These are phyloP conservation scores for Rosa hybrid DNA, from an alignment of 331 rosid species.

Conservation along the genomic window DNA sequence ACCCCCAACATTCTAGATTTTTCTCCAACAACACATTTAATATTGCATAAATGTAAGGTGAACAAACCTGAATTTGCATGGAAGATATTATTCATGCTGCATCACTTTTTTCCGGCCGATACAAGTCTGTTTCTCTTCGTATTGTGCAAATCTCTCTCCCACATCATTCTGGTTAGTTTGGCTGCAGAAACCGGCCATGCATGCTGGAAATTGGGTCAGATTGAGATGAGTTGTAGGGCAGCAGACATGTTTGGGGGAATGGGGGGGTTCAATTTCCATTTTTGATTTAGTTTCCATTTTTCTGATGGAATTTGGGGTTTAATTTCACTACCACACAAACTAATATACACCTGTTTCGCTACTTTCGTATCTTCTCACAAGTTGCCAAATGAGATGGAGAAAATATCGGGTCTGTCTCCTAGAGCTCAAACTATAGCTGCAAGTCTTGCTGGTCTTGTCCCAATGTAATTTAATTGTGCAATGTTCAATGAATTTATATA, in stretches of 20 bases:
- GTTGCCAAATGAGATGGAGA: background rate
- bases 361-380: conserved; percentile 3
- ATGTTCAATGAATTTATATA: background rate
- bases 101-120: background rate
- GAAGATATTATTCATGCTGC: background rate
- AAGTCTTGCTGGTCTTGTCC: background rate
- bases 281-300: background rate
- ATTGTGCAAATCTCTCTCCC: background rate
- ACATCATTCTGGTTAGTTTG: conserved; percentile 4
- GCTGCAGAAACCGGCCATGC: conserved; percentile 3
- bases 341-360: background rate
- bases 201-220: conserved; percentile 2
- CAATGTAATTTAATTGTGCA: background rate
- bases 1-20: conserved; percentile 12
- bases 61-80: conserved; percentile 1
- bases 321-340: conserved; percentile 8
- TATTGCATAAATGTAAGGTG: background rate
- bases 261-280: background rate
- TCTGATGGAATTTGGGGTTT: background rate
- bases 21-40: conserved; percentile 12
- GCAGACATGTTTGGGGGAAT: background rate
- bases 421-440: background rate
- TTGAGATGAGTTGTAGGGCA: background rate
- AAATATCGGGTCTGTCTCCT: conserved; percentile 18
- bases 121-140: background rate